Evolutionary conservation across 1,284 basidiomycete species (phyloP), one percentile per base, ranked within the genome.

Genomic region (Neolentinus lepideus): DNA sequence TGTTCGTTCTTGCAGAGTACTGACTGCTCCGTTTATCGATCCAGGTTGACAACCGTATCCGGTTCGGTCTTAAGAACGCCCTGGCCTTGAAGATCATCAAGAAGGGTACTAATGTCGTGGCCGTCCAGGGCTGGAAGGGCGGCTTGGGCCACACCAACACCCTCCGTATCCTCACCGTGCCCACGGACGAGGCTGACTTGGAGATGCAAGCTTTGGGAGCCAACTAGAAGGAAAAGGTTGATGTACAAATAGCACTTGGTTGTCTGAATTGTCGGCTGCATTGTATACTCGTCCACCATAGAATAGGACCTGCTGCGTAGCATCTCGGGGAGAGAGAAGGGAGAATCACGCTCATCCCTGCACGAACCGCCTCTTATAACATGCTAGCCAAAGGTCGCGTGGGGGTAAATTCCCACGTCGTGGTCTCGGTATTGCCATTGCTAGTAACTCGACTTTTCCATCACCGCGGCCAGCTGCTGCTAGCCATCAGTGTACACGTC

Each of bases 81-180:
- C 79, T 99, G 52, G 78, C 78, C 36, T 75, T 99, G 68, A 89
- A 90, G 62, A 85, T 99, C 69, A 86, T 99, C 76, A 85, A 88
- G 70, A 85, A 92, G 56, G 94, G 94, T 56, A 88, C 88, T 57
- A 94, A 94, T 21, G 83, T 99, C 66, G 83, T 99, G 64, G 96
- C 96, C 52, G 88, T 99, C 10, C 97, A 99, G 74, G 97, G 97
- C 52, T 99, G 96, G 96, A 95, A 96, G 76, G 94, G 94, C 54
- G 96, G 97, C 61, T 83, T 96, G 57, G 95, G 95, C 47, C 92
- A 97, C 78, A 92, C 89, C 59, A 92, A 92, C 76, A 92, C 90
- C 21, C 75, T 92, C 57, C 85, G 89, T 56, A 79, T 92, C 58
- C 70, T 92, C 63, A 81, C 81, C 55, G 93, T 95, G 52, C 93